Evolutionary conservation across 768 basidiomycete genomes (phyloP), one percentile per base, ranked within the genome.

Genomic region (Sarcodon sp.): DNA sequence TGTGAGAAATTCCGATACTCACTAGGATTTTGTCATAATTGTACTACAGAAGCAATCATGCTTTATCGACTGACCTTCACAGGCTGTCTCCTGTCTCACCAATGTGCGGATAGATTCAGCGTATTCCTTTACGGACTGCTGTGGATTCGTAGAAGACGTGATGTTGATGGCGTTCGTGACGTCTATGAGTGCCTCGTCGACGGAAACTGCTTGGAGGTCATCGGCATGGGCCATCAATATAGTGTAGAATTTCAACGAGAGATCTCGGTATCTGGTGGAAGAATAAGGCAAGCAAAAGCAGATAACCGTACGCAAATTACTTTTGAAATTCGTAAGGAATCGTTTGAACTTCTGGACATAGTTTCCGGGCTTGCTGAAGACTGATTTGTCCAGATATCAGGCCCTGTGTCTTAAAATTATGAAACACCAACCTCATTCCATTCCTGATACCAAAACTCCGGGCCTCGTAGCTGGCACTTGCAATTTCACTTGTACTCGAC

Each of bases 171-270:
- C 88, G 4, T 66, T 72, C 0, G 87, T 82, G 12, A 93, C 88
- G 49, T 97, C 93, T 51, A 98, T 80, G 18, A 97, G 72, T 0
- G 91, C 94, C 61, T 99, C 96, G 51, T 99, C 96, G 5, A 98
- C 87, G 1, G 91, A 94, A 12, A 97, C 93, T 1, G 93, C 92
- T 65, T 97, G 83, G 3, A 98, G 69, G 54, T 92, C 89, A 56
- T 96, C 89, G 18, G 90, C 88, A 57, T 86, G 80, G 0, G 75
- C 68, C 80, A 97, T 87, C 33, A 98, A 72, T 47, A 96, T 85
- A 4, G 87, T 90, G 63, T 99, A 98, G 61, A 98, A 97, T 35
- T 82, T 73, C 45, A 92, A 64, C 0, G 94, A 92, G 47, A 83
- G 69, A 47, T 83, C 68, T 58, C 87, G 91, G 66, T 92, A 94